Evolutionary conservation across 768 basidiomycete species (phyloP).

Genomic region (Boletus edulis): DNA sequence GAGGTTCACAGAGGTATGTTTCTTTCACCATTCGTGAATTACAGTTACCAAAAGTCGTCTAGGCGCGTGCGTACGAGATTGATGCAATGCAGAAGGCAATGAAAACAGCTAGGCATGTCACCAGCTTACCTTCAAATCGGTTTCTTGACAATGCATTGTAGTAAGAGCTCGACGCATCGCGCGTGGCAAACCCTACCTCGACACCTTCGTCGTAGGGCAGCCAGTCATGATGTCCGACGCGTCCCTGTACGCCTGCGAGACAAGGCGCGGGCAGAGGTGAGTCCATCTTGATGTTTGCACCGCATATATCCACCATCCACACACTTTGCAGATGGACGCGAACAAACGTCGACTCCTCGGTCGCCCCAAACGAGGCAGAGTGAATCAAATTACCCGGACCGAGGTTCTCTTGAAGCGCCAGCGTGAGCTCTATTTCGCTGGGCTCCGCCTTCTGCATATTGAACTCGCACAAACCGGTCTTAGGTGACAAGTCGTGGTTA

Average conservation of each 20-base stretch:
- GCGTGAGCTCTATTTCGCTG: slow-evolving; percentile 40
- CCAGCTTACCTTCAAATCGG: accelerated
- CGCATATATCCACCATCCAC: slow-evolving; percentile 34
- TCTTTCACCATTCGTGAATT: not conserved
- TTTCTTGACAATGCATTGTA: slow-evolving; percentile 26
- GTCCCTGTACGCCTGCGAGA: slow-evolving; percentile 83
- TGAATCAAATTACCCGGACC: slow-evolving; percentile 53
- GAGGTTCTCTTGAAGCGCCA: slow-evolving; percentile 70
- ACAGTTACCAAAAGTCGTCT: slow-evolving; percentile 1
- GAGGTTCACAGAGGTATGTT: slow-evolving; percentile 74
- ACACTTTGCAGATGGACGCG: slow-evolving; percentile 51
- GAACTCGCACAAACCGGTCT: not conserved
- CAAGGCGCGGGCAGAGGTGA: slow-evolving; percentile 81
- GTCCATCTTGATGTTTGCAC: slow-evolving; percentile 4
- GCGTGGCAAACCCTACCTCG: slow-evolving; percentile 94
- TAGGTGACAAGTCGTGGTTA: slow-evolving; percentile 88
- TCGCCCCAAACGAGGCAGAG: slow-evolving; percentile 64
- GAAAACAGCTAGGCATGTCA: slow-evolving; percentile 63
- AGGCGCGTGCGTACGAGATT: slow-evolving; percentile 90
- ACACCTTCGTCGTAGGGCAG: slow-evolving; percentile 87
- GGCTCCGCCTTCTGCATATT: not conserved
- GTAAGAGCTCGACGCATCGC: slow-evolving; percentile 69
- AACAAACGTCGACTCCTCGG: slow-evolving; percentile 40
- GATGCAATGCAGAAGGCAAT: slow-evolving; percentile 87
- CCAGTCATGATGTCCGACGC: slow-evolving; percentile 90